phyloP scores from a whole-genome alignment of 306 rosid genomes.

The Glycine soja region DNA sequence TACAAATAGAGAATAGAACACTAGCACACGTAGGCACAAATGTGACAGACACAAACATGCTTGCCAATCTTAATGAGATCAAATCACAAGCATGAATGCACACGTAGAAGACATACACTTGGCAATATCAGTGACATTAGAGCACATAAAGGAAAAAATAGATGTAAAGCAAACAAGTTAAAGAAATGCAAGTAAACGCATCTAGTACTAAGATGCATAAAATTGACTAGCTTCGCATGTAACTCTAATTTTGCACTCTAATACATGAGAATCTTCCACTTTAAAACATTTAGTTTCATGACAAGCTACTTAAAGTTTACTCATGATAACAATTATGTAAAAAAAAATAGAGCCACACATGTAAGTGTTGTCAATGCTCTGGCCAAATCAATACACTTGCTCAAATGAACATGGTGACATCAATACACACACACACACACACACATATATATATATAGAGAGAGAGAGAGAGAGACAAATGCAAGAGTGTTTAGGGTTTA shows the following conservation, averaged over 20 bases:
- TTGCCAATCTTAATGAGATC: constrained; percentile 27
- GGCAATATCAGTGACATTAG: constrained; percentile 22
- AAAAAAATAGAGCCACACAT: not conserved
- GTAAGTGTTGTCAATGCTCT: not conserved
- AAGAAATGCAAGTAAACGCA: constrained; percentile 30
- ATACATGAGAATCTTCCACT: constrained; percentile 5
- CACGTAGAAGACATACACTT: constrained; percentile 3
- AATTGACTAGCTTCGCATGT: not conserved
- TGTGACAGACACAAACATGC: not conserved
- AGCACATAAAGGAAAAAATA: constrained; percentile 26
- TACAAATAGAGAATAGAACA: constrained; percentile 3
- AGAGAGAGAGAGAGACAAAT: no score
- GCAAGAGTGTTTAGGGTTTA: no score
- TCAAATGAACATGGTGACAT: not conserved
- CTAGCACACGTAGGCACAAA: not conserved
- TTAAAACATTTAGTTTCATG: constrained; percentile 16
- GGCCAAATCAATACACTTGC: not conserved
- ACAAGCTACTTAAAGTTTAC: constrained; percentile 15
- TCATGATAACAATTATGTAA: not conserved
- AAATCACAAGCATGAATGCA: constrained; percentile 18
- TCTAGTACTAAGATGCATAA: constrained; percentile 5
- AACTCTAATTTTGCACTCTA: constrained; percentile 34
- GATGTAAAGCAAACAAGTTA: not conserved
- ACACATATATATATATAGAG: no score
- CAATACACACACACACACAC: no score